Conservation (phyloP, 805 yeast genomes). For the Candida insectorum region DNA sequence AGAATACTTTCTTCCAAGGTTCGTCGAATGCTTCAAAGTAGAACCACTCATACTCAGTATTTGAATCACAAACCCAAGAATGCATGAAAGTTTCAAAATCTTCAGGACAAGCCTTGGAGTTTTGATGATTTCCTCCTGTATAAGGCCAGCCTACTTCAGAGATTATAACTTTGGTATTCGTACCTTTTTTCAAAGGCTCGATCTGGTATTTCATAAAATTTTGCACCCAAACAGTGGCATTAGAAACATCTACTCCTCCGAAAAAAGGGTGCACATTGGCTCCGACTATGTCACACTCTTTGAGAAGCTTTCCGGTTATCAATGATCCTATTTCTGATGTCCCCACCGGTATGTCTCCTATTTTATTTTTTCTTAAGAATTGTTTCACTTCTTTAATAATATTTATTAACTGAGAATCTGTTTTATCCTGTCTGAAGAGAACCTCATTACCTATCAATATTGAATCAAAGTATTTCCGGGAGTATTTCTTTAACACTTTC, state of each 20-base stretch:
- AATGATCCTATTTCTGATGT: conserved; percentile 57
- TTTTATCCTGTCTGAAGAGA: conserved; percentile 49
- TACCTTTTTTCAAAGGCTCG: conserved; percentile 29
- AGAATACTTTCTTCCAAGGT: conserved; percentile 61
- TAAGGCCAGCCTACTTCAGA: conserved; percentile 77
- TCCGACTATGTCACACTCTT: conserved; percentile 54
- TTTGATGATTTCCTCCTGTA: conserved; percentile 48
- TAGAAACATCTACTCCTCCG: conserved; percentile 48
- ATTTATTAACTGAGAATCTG: conserved; percentile 30
- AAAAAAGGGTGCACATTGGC: conserved; percentile 69
- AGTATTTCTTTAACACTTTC: conserved; percentile 37
- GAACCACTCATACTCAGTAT: conserved; percentile 43
- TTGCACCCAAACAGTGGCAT: conserved; percentile 52
- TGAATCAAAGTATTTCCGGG: conserved; percentile 45
- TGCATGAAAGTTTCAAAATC: conserved; percentile 48
- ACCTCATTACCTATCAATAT: conserved; percentile 65
- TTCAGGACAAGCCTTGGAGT: conserved; percentile 44
- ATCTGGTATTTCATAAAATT: conserved; percentile 45
- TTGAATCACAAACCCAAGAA: conserved; percentile 49
- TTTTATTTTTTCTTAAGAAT: conserved; percentile 29
- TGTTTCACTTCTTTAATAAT: conserved; percentile 42
- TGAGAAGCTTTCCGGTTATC: conserved; percentile 36
- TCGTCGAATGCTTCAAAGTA: conserved; percentile 72
- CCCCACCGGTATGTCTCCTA: conserved; percentile 50
- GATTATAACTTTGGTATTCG: conserved; percentile 36